phyloP scores from a whole-genome alignment of 805 yeast species.

The Kodamaea laetipori region DNA sequence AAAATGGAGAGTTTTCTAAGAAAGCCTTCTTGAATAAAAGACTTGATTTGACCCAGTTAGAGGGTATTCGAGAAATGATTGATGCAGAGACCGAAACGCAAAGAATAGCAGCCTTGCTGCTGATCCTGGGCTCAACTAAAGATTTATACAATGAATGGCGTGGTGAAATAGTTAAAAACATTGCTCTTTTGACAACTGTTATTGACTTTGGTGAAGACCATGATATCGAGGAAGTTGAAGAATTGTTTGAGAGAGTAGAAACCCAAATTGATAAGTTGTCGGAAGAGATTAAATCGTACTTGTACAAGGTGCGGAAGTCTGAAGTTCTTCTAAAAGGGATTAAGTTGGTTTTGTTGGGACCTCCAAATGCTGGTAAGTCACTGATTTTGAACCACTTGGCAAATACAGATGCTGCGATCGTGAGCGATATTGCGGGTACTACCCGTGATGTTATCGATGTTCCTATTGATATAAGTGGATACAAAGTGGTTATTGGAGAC shows the following conservation, averaged over 20 bases:
- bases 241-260: conserved; percentile 54
- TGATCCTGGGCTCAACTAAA: conserved; percentile 71
- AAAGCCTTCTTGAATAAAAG: conserved; percentile 85
- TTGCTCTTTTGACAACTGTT: conserved; percentile 80
- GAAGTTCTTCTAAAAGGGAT: conserved; percentile 74
- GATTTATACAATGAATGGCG: conserved; percentile 67
- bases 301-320: conserved; percentile 52
- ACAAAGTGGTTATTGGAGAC: conserved; percentile 80
- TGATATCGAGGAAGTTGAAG: conserved; percentile 66
- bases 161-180: conserved; percentile 56
- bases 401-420: conserved; percentile 82
- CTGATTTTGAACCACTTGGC: conserved; percentile 78
- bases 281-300: conserved; percentile 46
- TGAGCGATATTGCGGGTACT: conserved; percentile 89
- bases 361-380: conserved; percentile 96
- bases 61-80: conserved; percentile 84
- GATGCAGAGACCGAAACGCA: conserved; percentile 94
- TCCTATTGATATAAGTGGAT: conserved; percentile 79
- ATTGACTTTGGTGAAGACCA: conserved; percentile 96
- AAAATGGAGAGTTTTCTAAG: conserved; percentile 87
- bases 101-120: conserved; percentile 68
- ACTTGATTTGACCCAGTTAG: conserved; percentile 85
- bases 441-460: conserved; percentile 88
- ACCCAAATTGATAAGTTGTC: conserved; percentile 43
- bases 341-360: conserved; percentile 73